These are phyloP conservation scores for Cryptosporidium andersoni DNA, from an alignment of 169 alveolate genomes.

Conservation along the genomic window DNA sequence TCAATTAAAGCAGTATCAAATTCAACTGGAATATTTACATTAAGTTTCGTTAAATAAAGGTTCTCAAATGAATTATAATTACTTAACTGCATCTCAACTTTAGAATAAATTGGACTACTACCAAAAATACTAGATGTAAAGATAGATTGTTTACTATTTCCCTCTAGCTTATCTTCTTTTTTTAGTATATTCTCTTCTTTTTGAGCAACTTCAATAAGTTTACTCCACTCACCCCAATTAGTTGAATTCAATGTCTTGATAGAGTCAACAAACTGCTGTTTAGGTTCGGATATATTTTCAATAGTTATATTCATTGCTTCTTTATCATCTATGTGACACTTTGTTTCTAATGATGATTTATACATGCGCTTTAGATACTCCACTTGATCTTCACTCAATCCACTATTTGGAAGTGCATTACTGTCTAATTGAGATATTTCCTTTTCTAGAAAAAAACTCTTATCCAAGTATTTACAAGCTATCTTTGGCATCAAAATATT, in stretches of 20 bases:
- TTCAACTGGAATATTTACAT: constrained; percentile 14
- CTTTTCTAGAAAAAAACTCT: neutral
- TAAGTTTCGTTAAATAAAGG: neutral
- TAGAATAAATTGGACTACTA: neutral
- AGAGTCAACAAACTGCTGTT: constrained; percentile 7
- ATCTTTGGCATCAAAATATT: constrained; percentile 34
- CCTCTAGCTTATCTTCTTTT: no score
- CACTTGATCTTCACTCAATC: neutral
- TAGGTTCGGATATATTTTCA: constrained; percentile 1
- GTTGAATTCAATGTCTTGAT: constrained; percentile 11
- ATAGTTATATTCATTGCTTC: constrained; percentile 37
- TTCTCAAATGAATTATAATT: neutral
- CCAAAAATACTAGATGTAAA: constrained; percentile 3
- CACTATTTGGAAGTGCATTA: neutral
- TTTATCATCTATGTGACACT: constrained; percentile 30
- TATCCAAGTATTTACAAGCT: constrained; percentile 30
- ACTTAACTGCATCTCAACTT: neutral
- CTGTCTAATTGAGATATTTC: neutral
- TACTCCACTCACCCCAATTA: constrained; percentile 58
- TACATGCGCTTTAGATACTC: neutral
- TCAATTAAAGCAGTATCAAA: constrained; percentile 39
- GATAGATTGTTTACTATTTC: no score
- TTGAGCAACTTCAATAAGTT: neutral
- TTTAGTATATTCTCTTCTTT: neutral
- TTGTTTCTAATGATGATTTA: neutral